Evolutionary conservation across 148 eudicot genomes (phyloP).

Genomic region (Suaeda aralocaspica): DNA sequence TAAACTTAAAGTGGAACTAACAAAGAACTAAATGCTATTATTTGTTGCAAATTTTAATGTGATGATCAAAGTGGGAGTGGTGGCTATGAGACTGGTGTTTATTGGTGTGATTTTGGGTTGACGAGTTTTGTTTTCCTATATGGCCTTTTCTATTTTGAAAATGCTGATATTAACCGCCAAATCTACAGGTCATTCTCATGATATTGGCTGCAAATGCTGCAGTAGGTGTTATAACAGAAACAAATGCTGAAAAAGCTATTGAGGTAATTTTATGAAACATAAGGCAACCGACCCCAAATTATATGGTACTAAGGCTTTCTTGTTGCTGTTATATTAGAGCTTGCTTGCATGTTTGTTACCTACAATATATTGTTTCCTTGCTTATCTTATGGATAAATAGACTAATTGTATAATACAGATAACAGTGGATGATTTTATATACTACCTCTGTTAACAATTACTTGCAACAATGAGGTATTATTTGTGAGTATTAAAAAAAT

Average conservation of each 20-base stretch:
- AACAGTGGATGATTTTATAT: neutral
- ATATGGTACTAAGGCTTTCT: no score
- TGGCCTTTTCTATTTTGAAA: neutral
- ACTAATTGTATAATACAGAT: no score
- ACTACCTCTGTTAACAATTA: no score
- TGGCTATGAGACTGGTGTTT: slow-evolving; percentile 5
- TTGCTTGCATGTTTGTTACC: neutral
- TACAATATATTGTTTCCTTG: neutral
- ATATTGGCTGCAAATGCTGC: slow-evolving; percentile 99
- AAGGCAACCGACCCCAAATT: no score
- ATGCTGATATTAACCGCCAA: slow-evolving; percentile 10
- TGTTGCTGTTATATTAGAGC: neutral
- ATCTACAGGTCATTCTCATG: slow-evolving; percentile 80
- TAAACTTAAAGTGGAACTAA: neutral
- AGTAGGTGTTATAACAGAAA: slow-evolving; percentile 97
- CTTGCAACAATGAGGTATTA: no score
- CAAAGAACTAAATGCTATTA: neutral
- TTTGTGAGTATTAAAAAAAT: no score
- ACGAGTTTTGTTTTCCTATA: neutral
- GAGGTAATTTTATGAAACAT: slow-evolving; percentile 49
- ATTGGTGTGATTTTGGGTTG: neutral
- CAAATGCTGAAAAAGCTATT: slow-evolving; percentile 98
- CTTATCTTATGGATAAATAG: neutral
- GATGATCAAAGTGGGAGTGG: neutral
- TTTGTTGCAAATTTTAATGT: neutral